Conservation (phyloP, 495 filamentous ascomycete genomes). For the Gamarada debralockiae region DNA sequence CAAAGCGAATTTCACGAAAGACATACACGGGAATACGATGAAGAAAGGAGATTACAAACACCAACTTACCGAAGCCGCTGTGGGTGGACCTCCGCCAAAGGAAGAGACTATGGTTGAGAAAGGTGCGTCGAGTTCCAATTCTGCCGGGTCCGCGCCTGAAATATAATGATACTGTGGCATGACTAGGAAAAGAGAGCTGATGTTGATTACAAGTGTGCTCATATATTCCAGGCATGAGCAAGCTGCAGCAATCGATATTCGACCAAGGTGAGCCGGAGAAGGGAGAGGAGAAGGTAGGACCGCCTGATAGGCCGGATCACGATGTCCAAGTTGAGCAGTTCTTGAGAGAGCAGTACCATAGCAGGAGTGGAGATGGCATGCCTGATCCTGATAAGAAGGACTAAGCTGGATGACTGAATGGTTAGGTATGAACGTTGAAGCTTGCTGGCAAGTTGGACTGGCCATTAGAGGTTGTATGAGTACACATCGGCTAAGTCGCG, state of each 20-base stretch:
- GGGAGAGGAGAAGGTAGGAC: not conserved
- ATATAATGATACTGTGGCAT: slow-evolving; percentile 1
- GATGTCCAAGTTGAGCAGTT: slow-evolving; percentile 26
- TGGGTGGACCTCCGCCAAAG: not conserved
- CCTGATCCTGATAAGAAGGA: slow-evolving; percentile 9
- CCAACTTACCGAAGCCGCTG: slow-evolving; percentile 17
- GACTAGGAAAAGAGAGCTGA: slow-evolving; percentile 7
- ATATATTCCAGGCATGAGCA: slow-evolving; percentile 10
- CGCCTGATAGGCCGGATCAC: slow-evolving; percentile 22
- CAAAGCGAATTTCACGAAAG: slow-evolving; percentile 12
- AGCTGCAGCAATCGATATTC: slow-evolving; percentile 9
- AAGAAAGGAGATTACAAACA: slow-evolving; percentile 20
- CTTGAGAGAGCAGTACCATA: slow-evolving; percentile 20
- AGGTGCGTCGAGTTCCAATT: slow-evolving; percentile 4
- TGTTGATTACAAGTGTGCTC: not conserved
- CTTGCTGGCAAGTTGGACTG: too few species aligned
- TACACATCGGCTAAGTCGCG: too few species aligned
- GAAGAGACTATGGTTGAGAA: slow-evolving; percentile 15
- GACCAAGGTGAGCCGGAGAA: slow-evolving; percentile 3
- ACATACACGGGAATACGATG: slow-evolving; percentile 14
- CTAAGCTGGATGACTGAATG: too few species aligned
- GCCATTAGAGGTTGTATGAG: too few species aligned
- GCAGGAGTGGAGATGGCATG: slow-evolving; percentile 17
- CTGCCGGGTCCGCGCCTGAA: not conserved
- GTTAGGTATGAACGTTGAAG: too few species aligned